Evolutionary conservation across 139 green algal genomes (phyloP).

Genomic region (Auxenochlorella pyrenoidosa): DNA sequence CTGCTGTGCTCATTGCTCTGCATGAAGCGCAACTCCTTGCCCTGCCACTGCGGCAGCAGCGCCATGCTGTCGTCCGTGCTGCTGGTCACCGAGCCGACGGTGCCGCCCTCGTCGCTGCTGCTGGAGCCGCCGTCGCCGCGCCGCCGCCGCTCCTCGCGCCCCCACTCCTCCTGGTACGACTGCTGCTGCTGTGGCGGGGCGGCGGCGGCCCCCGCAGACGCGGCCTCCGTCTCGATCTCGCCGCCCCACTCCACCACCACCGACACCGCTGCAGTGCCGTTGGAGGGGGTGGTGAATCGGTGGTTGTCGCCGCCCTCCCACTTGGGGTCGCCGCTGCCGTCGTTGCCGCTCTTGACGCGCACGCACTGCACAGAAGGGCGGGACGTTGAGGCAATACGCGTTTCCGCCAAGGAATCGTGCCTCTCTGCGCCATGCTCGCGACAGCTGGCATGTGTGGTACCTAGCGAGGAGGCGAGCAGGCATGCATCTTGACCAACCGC

Average conservation of each 20-base stretch:
- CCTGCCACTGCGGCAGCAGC: slow-evolving; percentile 58
- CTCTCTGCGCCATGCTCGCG: no score
- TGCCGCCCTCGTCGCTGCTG: neutral
- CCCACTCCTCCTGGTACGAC: neutral
- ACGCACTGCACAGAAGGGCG: slow-evolving; percentile 54
- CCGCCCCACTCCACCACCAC: slow-evolving; percentile 30
- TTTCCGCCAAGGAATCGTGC: no score
- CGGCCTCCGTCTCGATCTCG: neutral
- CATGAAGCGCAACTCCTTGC: slow-evolving; percentile 77
- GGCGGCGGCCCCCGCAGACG: neutral
- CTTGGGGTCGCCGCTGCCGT: slow-evolving; percentile 20
- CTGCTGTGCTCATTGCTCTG: slow-evolving; percentile 77
- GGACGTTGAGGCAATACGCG: no score
- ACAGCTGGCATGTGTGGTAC: no score
- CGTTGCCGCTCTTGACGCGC: slow-evolving; percentile 35
- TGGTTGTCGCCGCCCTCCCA: slow-evolving; percentile 80
- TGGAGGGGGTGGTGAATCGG: slow-evolving; percentile 57
- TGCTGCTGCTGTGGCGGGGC: neutral
- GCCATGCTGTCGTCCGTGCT: slow-evolving; percentile 25
- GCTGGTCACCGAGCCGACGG: neutral
- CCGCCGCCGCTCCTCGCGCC: slow-evolving; percentile 3
- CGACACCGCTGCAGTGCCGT: neutral
- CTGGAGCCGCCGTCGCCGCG: neutral
- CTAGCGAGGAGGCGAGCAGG: neutral
- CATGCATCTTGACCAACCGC: neutral